phyloP scores from a whole-genome alignment of 1,284 basidiomycete genomes.

The Sporisorium iseilematis-ciliati region DNA sequence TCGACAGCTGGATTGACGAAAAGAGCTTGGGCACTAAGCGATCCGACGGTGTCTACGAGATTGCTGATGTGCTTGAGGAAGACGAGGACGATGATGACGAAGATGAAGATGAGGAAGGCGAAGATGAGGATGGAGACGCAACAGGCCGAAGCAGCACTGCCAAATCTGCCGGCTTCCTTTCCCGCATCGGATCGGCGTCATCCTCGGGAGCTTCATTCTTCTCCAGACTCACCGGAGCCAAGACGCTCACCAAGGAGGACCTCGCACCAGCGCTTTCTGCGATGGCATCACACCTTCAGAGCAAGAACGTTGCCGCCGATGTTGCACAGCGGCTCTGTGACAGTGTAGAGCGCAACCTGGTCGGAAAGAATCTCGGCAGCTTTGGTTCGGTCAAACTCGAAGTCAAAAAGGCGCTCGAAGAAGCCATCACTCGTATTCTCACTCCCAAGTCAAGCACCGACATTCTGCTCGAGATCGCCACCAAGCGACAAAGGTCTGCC shows the following conservation, averaged over 20 bases:
- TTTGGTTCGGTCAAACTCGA: conserved; percentile 79
- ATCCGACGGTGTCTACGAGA: conserved; percentile 89
- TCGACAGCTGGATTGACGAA: conserved; percentile 73
- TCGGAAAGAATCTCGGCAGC: conserved; percentile 77
- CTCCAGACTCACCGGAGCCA: conserved; percentile 77
- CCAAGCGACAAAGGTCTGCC: conserved; percentile 70
- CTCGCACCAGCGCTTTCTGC: conserved; percentile 87
- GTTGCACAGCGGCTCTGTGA: conserved; percentile 95
- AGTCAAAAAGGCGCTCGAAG: conserved; percentile 85
- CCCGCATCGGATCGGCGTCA: conserved; percentile 72
- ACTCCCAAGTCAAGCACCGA: conserved; percentile 98
- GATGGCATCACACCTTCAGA: conserved; percentile 98
- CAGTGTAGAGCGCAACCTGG: conserved; percentile 85
- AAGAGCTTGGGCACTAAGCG: conserved; percentile 83
- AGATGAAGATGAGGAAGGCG: conserved; percentile 78
- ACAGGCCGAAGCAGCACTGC: conserved; percentile 9
- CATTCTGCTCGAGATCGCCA: conserved; percentile 79
- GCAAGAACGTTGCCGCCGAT: conserved; percentile 97
- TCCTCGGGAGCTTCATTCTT: conserved; percentile 53
- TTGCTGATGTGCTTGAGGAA: conserved; percentile 80
- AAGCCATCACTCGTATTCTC: conserved; percentile 89
- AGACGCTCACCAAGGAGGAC: conserved; percentile 84
- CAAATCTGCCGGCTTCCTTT: conserved; percentile 73
- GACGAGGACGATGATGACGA: conserved; percentile 49
- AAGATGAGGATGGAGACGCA: conserved; percentile 31